Conservation (phyloP, 2,329 filamentous ascomycete species). For the Thielaviopsis cerberus region DNA sequence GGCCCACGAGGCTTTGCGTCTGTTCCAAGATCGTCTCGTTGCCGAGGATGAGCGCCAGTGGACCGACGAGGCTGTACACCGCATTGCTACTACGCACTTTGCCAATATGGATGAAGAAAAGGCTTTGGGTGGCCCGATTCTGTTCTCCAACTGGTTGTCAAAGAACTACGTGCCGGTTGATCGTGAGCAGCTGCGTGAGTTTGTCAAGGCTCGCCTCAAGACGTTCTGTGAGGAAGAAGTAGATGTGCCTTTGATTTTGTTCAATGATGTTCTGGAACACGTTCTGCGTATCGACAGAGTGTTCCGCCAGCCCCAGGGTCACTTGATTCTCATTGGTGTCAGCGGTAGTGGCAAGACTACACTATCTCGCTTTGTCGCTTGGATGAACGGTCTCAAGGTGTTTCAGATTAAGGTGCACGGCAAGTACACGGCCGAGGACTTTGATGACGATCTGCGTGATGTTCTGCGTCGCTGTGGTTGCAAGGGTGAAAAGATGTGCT, state of each 20-base stretch:
- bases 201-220: conserved; percentile 88
- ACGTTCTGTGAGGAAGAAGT: conserved; percentile 99
- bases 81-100: conserved; percentile 81
- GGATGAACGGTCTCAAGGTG: conserved; percentile 98
- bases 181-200: conserved; percentile 83
- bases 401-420: conserved; percentile 99
- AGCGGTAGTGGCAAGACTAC: conserved; percentile 98
- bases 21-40: conserved; percentile 95
- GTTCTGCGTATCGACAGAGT: conserved; percentile 96
- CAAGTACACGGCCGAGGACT: conserved; percentile 94
- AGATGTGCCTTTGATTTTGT: conserved; percentile 93
- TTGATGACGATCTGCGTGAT: conserved; percentile 89
- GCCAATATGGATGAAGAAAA: conserved; percentile 83
- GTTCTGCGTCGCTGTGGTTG: conserved; percentile 86
- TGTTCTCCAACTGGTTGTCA: conserved; percentile 98
- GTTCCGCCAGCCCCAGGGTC: conserved; percentile 92
- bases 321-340: conserved; percentile 94
- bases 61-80: conserved; percentile 75
- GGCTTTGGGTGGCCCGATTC: conserved; percentile 76
- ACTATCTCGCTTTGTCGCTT: conserved; percentile 89
- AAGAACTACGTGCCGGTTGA: conserved; percentile 97
- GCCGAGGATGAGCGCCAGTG: conserved; percentile 84
- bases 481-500: conserved; percentile 98
- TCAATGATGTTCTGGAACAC: conserved; percentile 97
- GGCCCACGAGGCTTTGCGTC: conserved; percentile 86